Conservation (phyloP, 768 basidiomycete species). For the Sutorius australiensis region DNA sequence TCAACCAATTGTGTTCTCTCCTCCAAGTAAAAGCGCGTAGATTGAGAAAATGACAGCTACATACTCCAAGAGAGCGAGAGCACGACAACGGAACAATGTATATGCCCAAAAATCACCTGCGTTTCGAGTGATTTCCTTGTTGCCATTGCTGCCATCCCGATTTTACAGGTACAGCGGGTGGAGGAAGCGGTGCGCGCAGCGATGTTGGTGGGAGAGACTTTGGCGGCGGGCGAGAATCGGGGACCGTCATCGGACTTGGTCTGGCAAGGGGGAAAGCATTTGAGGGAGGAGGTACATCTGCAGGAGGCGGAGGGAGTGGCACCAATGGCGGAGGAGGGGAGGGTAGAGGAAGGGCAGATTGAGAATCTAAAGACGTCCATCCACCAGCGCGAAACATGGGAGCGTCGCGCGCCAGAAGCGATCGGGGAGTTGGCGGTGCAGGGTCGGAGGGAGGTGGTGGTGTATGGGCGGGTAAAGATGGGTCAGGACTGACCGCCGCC, state of each 20-base stretch:
- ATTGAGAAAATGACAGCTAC: background rate
- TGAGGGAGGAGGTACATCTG: background rate
- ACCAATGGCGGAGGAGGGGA: constrained; percentile 14
- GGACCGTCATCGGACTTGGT: background rate
- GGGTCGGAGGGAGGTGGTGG: constrained; percentile 11
- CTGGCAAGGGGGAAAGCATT: constrained; percentile 4
- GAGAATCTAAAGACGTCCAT: constrained; percentile 62
- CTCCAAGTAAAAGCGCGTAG: constrained; percentile 23
- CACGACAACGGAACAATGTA: background rate
- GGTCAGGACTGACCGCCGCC: constrained; percentile 13
- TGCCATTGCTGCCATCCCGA: constrained; percentile 59
- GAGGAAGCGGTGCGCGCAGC: constrained; percentile 14
- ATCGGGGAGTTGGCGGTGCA: constrained; percentile 18
- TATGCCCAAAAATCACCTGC: constrained; percentile 11
- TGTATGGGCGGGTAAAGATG: constrained; percentile 21
- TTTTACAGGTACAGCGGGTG: constrained; percentile 20
- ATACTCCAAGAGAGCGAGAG: background rate
- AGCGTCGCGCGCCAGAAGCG: constrained; percentile 23
- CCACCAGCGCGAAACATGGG: constrained; percentile 59
- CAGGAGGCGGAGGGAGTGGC: constrained; percentile 18
- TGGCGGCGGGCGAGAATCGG: constrained; percentile 12
- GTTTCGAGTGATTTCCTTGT: constrained; percentile 18
- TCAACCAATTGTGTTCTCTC: constrained; percentile 23
- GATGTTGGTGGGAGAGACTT: constrained; percentile 7
- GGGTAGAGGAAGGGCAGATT: constrained; percentile 22